phyloP scores from a whole-genome alignment of 2,329 filamentous ascomycete genomes.

The Talaromyces sp. region DNA sequence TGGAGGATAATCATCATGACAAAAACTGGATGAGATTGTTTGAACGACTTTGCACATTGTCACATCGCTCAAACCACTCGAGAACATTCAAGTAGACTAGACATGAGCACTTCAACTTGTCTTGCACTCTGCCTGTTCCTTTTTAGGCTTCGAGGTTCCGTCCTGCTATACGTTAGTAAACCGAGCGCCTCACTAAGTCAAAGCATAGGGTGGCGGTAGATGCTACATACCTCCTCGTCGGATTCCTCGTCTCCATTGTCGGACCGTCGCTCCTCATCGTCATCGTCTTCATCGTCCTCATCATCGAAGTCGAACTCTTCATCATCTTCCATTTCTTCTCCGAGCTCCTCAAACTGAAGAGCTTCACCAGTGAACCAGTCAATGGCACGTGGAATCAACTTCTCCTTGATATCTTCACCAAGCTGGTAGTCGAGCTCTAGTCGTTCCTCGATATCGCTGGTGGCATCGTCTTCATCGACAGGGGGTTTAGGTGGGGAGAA shows the following conservation, averaged over 20 bases:
- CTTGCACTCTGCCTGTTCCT: slow-evolving; percentile 93
- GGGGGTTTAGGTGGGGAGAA: slow-evolving; percentile 93
- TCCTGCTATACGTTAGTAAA: slow-evolving; percentile 55
- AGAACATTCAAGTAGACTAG: neutral
- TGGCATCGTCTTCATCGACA: slow-evolving; percentile 64
- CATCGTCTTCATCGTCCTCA: slow-evolving; percentile 79
- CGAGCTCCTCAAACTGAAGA: slow-evolving; percentile 89
- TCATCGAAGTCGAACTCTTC: slow-evolving; percentile 91
- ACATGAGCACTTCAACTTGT: slow-evolving; percentile 63
- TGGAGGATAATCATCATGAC: slow-evolving; percentile 8
- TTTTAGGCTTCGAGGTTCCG: slow-evolving; percentile 83
- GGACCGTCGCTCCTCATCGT: slow-evolving; percentile 77
- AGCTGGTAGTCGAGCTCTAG: slow-evolving; percentile 98
- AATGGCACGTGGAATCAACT: slow-evolving; percentile 94
- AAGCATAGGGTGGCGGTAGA: too few species aligned
- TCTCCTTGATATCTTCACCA: slow-evolving; percentile 99
- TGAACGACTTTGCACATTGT: neutral
- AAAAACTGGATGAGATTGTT: slow-evolving; percentile 2
- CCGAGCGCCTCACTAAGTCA: neutral
- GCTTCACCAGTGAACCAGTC: slow-evolving; percentile 99
- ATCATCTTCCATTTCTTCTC: slow-evolving; percentile 77
- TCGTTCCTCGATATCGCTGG: slow-evolving; percentile 92
- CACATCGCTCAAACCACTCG: neutral
- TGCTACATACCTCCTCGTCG: slow-evolving; percentile 47
- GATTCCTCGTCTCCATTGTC: slow-evolving; percentile 61